These are phyloP conservation scores for Mycosphaerella arachidis DNA, from an alignment of 2,329 filamentous ascomycete genomes.

Conservation along the genomic window DNA sequence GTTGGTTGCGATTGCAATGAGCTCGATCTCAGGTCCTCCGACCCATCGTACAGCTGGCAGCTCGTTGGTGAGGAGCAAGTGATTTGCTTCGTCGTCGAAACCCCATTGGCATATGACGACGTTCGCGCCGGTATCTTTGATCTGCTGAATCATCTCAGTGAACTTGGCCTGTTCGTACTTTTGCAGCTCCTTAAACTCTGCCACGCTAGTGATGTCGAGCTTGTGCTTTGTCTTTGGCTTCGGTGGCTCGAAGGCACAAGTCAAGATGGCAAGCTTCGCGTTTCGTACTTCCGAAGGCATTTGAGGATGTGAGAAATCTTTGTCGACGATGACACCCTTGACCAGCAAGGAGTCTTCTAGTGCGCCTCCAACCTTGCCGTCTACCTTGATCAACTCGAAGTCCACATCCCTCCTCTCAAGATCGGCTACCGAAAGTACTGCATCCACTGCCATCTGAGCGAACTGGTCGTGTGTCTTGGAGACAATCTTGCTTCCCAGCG, in stretches of 20 bases:
- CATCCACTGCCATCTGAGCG: slow-evolving; percentile 93
- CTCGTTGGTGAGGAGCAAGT: slow-evolving; percentile 90
- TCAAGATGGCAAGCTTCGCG: slow-evolving; percentile 95
- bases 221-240: slow-evolving; percentile 99
- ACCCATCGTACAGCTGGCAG: slow-evolving; percentile 97
- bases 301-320: slow-evolving; percentile 98
- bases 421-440: slow-evolving; percentile 92
- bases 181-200: slow-evolving; percentile 97
- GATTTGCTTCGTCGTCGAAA: slow-evolving; percentile 98
- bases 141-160: slow-evolving; percentile 95
- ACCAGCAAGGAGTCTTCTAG: slow-evolving; percentile 92
- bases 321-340: slow-evolving; percentile 97
- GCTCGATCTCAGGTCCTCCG: slow-evolving; percentile 93
- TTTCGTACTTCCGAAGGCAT: slow-evolving; percentile 95
- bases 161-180: slow-evolving; percentile 96
- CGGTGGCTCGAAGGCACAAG: slow-evolving; percentile 95
- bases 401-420: slow-evolving; percentile 95
- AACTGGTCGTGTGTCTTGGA: slow-evolving; percentile 99
- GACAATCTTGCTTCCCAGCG: slow-evolving; percentile 96
- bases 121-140: slow-evolving; percentile 96
- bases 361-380: slow-evolving; percentile 92
- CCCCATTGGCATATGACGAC: slow-evolving; percentile 99
- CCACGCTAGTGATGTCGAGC: slow-evolving; percentile 92
- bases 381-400: slow-evolving; percentile 98
- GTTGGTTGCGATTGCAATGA: slow-evolving; percentile 98